These are phyloP conservation scores for Lepidium africanum DNA, from an alignment of 345 rosid species.

Conservation along the genomic window DNA sequence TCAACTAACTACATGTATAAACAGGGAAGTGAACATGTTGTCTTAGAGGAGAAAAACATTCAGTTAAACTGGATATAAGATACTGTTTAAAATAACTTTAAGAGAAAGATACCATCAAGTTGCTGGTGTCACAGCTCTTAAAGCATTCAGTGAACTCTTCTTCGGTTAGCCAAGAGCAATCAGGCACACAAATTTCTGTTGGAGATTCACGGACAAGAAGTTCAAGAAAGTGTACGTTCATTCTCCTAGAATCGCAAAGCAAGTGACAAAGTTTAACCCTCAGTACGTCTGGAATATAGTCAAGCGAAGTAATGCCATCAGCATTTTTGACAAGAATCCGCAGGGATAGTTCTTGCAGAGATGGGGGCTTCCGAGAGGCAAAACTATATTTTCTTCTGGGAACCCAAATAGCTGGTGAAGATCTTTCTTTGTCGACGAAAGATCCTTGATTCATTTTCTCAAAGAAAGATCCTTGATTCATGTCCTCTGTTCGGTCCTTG, in stretches of 20 bases:
- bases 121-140: conserved; percentile 51
- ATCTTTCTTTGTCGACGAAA: conserved; percentile 11
- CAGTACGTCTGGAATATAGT: conserved; percentile 60
- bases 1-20: neutral
- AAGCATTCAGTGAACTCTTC: conserved; percentile 51
- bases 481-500: conserved; percentile 47
- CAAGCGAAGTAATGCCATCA: conserved; percentile 77
- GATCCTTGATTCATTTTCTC: conserved; percentile 22
- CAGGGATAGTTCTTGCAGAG: conserved; percentile 51
- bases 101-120: conserved; percentile 48
- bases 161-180: conserved; percentile 91
- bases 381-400: conserved; percentile 34
- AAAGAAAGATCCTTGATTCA: conserved; percentile 5
- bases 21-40: neutral
- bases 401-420: conserved; percentile 45
- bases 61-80: neutral
- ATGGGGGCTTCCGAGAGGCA: conserved; percentile 32
- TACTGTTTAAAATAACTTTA: neutral
- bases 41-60: neutral
- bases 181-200: conserved; percentile 53
- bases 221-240: conserved; percentile 42
- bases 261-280: conserved; percentile 54
- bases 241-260: conserved; percentile 69
- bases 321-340: conserved; percentile 58
- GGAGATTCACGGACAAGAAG: conserved; percentile 65